A percentile compares a stretch with the other conserved stretches of the same genome.
Evolutionary conservation across 352 stramenopile genomes (phyloP).

Genomic region (Phytophthora cajani): DNA sequence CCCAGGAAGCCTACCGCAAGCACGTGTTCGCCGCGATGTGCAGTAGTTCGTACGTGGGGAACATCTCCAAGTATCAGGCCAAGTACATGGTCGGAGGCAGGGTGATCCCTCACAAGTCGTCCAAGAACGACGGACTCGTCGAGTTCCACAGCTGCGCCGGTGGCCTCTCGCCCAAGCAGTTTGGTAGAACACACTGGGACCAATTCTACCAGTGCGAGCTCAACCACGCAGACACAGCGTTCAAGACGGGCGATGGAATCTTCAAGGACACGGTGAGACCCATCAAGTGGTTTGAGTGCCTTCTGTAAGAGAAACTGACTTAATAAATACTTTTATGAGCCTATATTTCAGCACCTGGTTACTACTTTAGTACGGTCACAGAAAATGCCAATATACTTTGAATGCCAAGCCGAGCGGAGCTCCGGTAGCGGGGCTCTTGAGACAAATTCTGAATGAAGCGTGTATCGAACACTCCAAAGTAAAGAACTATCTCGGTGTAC

Average conservation of each 20-base stretch:
- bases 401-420: no score
- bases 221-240: conserved; percentile 60
- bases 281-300: conserved; percentile 55
- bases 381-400: no score
- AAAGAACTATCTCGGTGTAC: no score
- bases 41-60: conserved; percentile 39
- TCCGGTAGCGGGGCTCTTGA: no score
- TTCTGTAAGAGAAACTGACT: conserved; percentile 24
- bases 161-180: conserved; percentile 29
- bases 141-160: conserved; percentile 52
- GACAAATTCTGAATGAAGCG: no score
- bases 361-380: no score
- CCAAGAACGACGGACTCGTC: conserved; percentile 45
- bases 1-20: conserved; percentile 34
- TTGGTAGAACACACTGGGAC: conserved; percentile 31
- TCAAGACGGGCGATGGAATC: conserved; percentile 51
- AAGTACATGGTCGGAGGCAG: conserved; percentile 38
- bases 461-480: no score
- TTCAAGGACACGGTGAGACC: conserved; percentile 41
- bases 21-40: conserved; percentile 49
- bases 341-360: background rate
- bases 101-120: conserved; percentile 44
- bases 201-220: conserved; percentile 47
- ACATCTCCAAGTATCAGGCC: conserved; percentile 48
- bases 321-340: background rate